These are phyloP conservation scores for Blumeria hordei DNA, from an alignment of 2,329 filamentous ascomycete genomes.

Conservation along the genomic window DNA sequence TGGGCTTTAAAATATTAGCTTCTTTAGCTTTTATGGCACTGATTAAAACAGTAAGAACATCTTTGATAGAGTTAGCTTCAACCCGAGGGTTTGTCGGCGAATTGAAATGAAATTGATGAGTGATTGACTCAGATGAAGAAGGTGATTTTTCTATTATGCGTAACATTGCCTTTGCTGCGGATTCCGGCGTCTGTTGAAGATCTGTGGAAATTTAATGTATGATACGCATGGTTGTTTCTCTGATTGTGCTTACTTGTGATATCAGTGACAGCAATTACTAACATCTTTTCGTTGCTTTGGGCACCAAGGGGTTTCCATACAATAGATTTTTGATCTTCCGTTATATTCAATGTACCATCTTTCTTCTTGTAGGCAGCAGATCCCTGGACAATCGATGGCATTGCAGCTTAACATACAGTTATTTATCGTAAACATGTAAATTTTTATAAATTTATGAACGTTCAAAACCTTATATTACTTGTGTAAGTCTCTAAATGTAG, in stretches of 20 bases:
- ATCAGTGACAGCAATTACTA: constrained; percentile 47
- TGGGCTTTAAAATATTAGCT: constrained; percentile 12
- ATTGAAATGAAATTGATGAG: constrained; percentile 77
- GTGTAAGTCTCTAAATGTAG: too few relatives aligned
- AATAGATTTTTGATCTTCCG: constrained; percentile 46
- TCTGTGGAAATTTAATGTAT: constrained; percentile 26
- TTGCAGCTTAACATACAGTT: neutral
- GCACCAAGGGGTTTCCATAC: constrained; percentile 56
- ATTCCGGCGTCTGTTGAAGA: constrained; percentile 81
- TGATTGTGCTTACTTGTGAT: constrained; percentile 47
- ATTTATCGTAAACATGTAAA: too few relatives aligned
- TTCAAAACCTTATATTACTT: too few relatives aligned
- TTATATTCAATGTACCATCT: constrained; percentile 60
- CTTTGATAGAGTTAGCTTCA: constrained; percentile 70
- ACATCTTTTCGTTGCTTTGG: constrained; percentile 31
- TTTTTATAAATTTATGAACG: too few relatives aligned
- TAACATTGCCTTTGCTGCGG: constrained; percentile 73
- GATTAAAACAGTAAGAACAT: constrained; percentile 55
- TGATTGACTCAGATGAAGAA: constrained; percentile 32
- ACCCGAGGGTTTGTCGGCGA: constrained; percentile 47
- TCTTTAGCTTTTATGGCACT: constrained; percentile 24
- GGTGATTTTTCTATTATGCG: constrained; percentile 62
- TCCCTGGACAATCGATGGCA: constrained; percentile 18
- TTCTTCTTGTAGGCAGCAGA: constrained; percentile 82
- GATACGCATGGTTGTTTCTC: constrained; percentile 1